phyloP scores from a whole-genome alignment of 208 protist species.

The Acanthamoeba castellanii region DNA sequence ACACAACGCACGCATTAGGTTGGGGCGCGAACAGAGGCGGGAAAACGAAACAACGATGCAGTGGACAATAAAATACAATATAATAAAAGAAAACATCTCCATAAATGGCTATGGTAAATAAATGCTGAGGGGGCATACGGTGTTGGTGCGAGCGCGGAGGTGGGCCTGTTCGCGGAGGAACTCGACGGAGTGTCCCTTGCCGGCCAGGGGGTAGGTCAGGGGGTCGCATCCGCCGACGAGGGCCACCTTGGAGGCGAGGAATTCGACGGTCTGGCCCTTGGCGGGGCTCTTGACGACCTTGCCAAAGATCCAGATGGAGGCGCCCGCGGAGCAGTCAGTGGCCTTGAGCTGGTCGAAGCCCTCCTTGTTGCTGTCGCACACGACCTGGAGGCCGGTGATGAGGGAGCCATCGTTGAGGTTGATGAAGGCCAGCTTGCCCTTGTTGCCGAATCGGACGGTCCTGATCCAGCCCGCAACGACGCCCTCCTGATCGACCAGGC shows the following conservation, averaged over 20 bases:
- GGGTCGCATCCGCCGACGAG: conserved; percentile 81
- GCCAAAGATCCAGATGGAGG: conserved; percentile 54
- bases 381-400: conserved; percentile 80
- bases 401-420: conserved; percentile 86
- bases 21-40: too few species aligned
- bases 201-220: conserved; percentile 90
- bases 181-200: conserved; percentile 90
- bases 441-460: conserved; percentile 22
- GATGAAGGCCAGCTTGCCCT: conserved; percentile 80
- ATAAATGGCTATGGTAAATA: neutral
- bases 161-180: conserved; percentile 91
- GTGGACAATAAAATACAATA: neutral
- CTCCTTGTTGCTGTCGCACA: conserved; percentile 73
- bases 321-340: neutral
- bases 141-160: conserved; percentile 90
- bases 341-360: conserved; percentile 18
- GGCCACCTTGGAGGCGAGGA: conserved; percentile 57
- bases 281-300: conserved; percentile 76
- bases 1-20: neutral
- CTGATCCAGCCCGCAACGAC: conserved; percentile 62
- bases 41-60: too few species aligned
- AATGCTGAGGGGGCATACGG: conserved; percentile 51
- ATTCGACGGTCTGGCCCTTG: conserved; percentile 67
- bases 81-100: neutral
- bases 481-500: conserved; percentile 18